Base-by-base conservation (phyloP, 2,329 filamentous ascomycete genomes). In the Diaporthe citriasiana region DNA sequence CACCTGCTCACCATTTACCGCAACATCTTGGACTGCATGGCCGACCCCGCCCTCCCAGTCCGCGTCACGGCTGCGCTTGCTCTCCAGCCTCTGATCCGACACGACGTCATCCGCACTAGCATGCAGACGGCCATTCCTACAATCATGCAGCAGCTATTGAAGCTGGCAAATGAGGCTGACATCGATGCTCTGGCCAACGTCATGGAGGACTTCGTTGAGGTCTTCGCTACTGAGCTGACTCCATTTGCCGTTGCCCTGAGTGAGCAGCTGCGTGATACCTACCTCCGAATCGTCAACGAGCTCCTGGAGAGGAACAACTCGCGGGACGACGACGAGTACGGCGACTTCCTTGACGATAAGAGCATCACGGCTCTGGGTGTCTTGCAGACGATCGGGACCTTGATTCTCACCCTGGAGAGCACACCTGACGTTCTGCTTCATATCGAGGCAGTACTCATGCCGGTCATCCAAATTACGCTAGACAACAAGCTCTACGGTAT, bases 131-230 rank as follows among this genome's bases (percentile, higher is more conserved):
- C 95, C 82, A 99, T 99, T 78, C 95, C 97, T 22, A 97, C 97
- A 80, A 98, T 99, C 80, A 99, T 99, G 97, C 97, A 98, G 85
- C 96, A 99, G 84, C 89, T 99, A 19, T 89, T 99, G 71, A 98
- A 98, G 86, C 87, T 99, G 73, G 96, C 97, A 38, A 99, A 99
- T 81, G 97, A 99, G 84, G 97, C 97, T 74, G 97, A 99, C 81
- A 96, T 99, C 63, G 97, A 99, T 83, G 95, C 97, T 7, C 88
- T 99, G 53, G 96, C 97, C 30, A 98, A 98, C 80, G 97, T 99
- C 51, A 99, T 99, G 97, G 97, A 99, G 84, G 97, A 99, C 81
- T 99, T 99, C 81, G 97, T 99, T 59, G 97, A 99, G 83, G 95
- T 98, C 3, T 99, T 99, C 81, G 96, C 97, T n/a, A 90, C 95